phyloP scores from a whole-genome alignment of 129 eudicot genomes.

The Sambucus nigra region DNA sequence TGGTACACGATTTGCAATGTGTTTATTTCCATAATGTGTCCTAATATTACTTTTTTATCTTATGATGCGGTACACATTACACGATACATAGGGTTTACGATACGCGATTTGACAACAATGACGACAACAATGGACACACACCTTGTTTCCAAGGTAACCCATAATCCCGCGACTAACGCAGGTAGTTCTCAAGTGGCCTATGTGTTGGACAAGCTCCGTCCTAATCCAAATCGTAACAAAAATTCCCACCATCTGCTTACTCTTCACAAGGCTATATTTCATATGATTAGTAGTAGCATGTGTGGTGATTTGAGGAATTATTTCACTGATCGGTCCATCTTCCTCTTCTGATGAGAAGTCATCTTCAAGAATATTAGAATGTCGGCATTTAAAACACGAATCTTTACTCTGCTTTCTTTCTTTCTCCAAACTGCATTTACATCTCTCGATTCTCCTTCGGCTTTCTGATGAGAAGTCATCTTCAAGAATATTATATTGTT shows the following conservation, averaged over 20 bases:
- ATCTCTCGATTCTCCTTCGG: too few relatives aligned
- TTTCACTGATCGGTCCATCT: conserved; percentile 24
- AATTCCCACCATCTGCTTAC: conserved; percentile 76
- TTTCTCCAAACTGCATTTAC: too few relatives aligned
- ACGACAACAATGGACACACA: too few relatives aligned
- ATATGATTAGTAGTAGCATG: conserved; percentile 23
- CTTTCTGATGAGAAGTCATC: too few relatives aligned
- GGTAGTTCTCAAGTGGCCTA: conserved; percentile 50
- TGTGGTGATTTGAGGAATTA: conserved; percentile 23
- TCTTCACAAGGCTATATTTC: conserved; percentile 45
- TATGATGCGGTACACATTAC: too few relatives aligned
- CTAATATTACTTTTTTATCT: too few relatives aligned
- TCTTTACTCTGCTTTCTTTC: conserved; percentile 45
- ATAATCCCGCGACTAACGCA: conserved; percentile 59
- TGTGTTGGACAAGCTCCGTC: conserved; percentile 50
- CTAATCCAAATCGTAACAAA: conserved; percentile 59
- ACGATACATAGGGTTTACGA: too few relatives aligned
- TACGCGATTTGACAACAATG: too few relatives aligned
- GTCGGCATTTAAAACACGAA: conserved; percentile 55
- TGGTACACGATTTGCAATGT: too few relatives aligned
- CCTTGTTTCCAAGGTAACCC: conserved; percentile 71
- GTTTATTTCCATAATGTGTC: too few relatives aligned
- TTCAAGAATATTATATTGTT: too few relatives aligned
- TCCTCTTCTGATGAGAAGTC: conserved; percentile 52
- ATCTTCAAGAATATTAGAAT: conserved; percentile 24